Percentiles rank a stretch among this genome's conserved stretches.
Conservation (phyloP, 2,329 filamentous ascomycete genomes). For the Cladosporium sp. region DNA sequence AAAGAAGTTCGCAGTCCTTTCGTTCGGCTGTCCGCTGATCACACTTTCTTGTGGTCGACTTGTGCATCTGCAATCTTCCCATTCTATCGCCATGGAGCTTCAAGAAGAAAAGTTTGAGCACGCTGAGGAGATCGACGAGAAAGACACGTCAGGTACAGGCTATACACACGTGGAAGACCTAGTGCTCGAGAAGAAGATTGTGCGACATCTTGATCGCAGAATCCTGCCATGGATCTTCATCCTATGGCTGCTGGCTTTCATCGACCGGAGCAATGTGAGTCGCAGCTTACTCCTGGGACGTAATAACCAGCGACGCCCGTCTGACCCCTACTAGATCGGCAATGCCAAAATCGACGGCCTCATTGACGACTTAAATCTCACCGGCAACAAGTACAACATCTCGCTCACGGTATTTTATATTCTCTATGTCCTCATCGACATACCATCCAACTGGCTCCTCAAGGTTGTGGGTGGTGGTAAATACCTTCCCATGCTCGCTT, state of each 20-base stretch:
- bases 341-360: constrained; percentile 48
- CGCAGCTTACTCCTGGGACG: neutral
- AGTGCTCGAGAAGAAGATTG: constrained; percentile 33
- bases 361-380: constrained; percentile 40
- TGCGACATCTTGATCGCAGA: constrained; percentile 44
- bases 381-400: constrained; percentile 45
- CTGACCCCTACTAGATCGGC: constrained; percentile 26
- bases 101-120: constrained; percentile 12
- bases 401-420: constrained; percentile 49
- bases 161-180: constrained; percentile 22
- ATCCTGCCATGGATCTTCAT: constrained; percentile 49
- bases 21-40: neutral
- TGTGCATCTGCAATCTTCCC: neutral
- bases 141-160: constrained; percentile 8
- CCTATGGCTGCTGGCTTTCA: constrained; percentile 51
- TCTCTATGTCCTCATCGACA: constrained; percentile 44
- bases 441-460: constrained; percentile 44
- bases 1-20: neutral
- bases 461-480: constrained; percentile 43
- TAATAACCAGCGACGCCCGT: neutral
- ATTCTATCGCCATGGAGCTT: neutral
- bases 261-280: constrained; percentile 41
- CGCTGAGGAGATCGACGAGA: constrained; percentile 18
- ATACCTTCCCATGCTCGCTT: constrained; percentile 43
- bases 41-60: neutral